phyloP scores from a whole-genome alignment of 306 rosid species.

The Sophora flavescens region DNA sequence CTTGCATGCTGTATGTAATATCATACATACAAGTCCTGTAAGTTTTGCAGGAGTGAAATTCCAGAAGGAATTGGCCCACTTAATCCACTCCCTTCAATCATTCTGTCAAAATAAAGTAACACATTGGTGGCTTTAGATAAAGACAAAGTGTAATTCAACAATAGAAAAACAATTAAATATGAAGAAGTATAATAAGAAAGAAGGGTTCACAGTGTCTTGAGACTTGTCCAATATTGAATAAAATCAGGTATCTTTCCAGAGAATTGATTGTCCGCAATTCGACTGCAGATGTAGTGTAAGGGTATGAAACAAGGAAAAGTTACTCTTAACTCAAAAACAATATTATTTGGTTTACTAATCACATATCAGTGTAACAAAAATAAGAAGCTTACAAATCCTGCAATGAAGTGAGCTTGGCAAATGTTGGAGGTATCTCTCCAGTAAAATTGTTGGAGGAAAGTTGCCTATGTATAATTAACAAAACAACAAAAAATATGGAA shows the following conservation, averaged over 20 bases:
- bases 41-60: constrained; percentile 52
- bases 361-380: neutral
- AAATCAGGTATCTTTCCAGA: constrained; percentile 73
- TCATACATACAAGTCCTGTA: constrained; percentile 72
- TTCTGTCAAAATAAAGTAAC: constrained; percentile 52
- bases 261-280: constrained; percentile 60
- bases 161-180: neutral
- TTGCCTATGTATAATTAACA: constrained; percentile 46
- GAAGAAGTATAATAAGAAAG: neutral
- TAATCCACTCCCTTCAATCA: constrained; percentile 79
- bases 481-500: neutral
- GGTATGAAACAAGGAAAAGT: neutral
- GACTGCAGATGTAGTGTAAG: constrained; percentile 52
- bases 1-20: neutral
- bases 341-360: neutral
- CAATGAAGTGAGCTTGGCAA: constrained; percentile 57
- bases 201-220: constrained; percentile 50
- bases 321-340: neutral
- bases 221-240: constrained; percentile 66
- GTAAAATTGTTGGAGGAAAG: constrained; percentile 70
- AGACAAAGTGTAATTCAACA: constrained; percentile 1
- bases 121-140: neutral
- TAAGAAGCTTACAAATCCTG: constrained; percentile 61
- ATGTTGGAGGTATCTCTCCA: constrained; percentile 70
- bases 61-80: constrained; percentile 77